Evolutionary conservation across 768 basidiomycete species (phyloP).

Genomic region (Clavaria fumosa): DNA sequence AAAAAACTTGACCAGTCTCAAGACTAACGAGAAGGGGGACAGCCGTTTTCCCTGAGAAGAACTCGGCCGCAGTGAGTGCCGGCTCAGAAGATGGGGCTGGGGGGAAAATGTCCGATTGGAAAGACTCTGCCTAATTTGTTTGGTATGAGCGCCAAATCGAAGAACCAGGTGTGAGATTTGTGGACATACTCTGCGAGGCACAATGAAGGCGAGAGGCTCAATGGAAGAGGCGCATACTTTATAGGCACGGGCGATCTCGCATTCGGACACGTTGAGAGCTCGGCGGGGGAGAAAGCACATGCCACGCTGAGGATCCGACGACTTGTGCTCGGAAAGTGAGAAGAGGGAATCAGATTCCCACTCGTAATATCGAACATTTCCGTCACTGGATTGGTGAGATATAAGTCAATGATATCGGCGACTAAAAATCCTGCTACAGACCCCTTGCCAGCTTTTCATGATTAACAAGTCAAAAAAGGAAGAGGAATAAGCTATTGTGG

Average conservation of each 20-base stretch:
- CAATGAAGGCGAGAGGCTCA: conserved; percentile 90
- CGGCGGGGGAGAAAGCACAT: conserved; percentile 95
- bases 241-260: conserved; percentile 91
- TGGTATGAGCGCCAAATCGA: conserved; percentile 4
- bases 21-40: conserved; percentile 70
- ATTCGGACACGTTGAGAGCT: conserved; percentile 74
- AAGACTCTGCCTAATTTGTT: conserved; percentile 58
- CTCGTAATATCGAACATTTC: conserved; percentile 96
- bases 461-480: conserved; percentile 6
- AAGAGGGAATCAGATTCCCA: conserved; percentile 76
- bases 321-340: conserved; percentile 72
- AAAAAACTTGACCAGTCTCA: conserved; percentile 41
- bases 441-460: conserved; percentile 83
- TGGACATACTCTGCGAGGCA: conserved; percentile 70
- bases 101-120: conserved; percentile 97
- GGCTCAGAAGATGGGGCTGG: conserved; percentile 75
- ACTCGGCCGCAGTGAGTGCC: conserved; percentile 68
- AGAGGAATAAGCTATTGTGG: neutral
- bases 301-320: conserved; percentile 85
- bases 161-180: neutral
- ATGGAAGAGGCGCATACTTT: conserved; percentile 62
- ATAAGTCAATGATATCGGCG: neutral
- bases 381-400: conserved; percentile 42
- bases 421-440: conserved; percentile 17
- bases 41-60: conserved; percentile 72